phyloP scores from a whole-genome alignment of 805 yeast species.

The Priceomyces castillae region DNA sequence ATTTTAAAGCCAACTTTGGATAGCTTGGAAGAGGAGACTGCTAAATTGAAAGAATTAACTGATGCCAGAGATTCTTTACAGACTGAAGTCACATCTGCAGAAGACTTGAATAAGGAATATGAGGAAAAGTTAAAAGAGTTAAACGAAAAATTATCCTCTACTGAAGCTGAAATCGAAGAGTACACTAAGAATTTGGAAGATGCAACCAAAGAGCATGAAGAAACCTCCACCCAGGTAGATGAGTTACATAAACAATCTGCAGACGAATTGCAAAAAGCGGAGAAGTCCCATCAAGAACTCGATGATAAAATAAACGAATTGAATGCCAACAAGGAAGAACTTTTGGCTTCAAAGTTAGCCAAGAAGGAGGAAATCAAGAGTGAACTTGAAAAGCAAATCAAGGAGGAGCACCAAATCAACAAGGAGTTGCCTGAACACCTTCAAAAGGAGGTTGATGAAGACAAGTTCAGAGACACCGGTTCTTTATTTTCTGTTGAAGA shows the following conservation, averaged over 20 bases:
- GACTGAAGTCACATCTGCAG: slow-evolving; percentile 44
- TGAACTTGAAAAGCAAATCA: slow-evolving; percentile 35
- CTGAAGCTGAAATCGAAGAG: slow-evolving; percentile 35
- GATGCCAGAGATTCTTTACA: slow-evolving; percentile 46
- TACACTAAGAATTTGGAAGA: slow-evolving; percentile 32
- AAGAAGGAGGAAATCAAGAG: slow-evolving; percentile 33
- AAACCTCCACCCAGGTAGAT: slow-evolving; percentile 36
- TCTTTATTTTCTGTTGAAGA: slow-evolving; percentile 37
- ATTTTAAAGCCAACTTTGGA: slow-evolving; percentile 54
- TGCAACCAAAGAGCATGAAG: slow-evolving; percentile 36
- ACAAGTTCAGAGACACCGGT: slow-evolving; percentile 35
- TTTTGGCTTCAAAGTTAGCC: slow-evolving; percentile 32
- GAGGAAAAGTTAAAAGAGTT: slow-evolving; percentile 45
- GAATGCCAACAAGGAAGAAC: slow-evolving; percentile 37
- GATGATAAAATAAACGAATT: slow-evolving; percentile 43
- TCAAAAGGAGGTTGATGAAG: slow-evolving; percentile 34
- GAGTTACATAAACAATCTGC: slow-evolving; percentile 27
- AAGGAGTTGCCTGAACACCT: slow-evolving; percentile 53
- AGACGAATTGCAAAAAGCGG: slow-evolving; percentile 25
- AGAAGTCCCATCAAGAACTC: slow-evolving; percentile 32
- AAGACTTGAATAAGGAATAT: slow-evolving; percentile 43
- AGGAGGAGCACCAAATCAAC: slow-evolving; percentile 48
- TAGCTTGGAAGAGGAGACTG: slow-evolving; percentile 49
- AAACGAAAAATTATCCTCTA: slow-evolving; percentile 41
- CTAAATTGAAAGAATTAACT: slow-evolving; percentile 48